Percentiles rank a stretch among this genome's conserved stretches.
Evolutionary conservation across 495 filamentous ascomycete genomes (phyloP).

Genomic region (Penicillium herquei): DNA sequence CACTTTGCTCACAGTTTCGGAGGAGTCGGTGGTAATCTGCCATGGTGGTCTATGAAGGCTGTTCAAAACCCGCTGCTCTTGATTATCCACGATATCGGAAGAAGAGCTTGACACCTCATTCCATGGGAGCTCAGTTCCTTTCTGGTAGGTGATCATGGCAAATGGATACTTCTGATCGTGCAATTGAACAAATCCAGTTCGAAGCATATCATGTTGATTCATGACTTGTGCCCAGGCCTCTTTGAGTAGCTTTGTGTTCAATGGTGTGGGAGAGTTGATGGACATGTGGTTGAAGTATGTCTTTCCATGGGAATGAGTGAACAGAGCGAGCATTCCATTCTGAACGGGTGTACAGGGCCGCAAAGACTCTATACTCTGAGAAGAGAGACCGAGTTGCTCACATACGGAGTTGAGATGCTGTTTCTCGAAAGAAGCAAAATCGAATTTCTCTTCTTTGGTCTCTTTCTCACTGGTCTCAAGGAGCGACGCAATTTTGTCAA

Average conservation of each 20-base stretch:
- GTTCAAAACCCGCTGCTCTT: slow-evolving; percentile 24
- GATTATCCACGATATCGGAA: slow-evolving; percentile 8
- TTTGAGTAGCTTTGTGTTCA: slow-evolving; percentile 53
- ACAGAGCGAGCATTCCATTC: slow-evolving; percentile 77
- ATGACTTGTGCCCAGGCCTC: slow-evolving; percentile 57
- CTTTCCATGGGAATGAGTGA: slow-evolving; percentile 60
- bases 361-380: slow-evolving; percentile 24
- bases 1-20: slow-evolving; percentile 23
- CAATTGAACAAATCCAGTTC: slow-evolving; percentile 66
- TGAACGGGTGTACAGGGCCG: slow-evolving; percentile 65
- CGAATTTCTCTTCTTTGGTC: slow-evolving; percentile 16
- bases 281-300: slow-evolving; percentile 81
- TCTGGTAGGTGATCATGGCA: slow-evolving; percentile 61
- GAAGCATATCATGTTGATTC: slow-evolving; percentile 62
- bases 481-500: slow-evolving; percentile 25
- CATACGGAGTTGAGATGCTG: slow-evolving; percentile 55
- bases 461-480: slow-evolving; percentile 15
- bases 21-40: slow-evolving; percentile 39
- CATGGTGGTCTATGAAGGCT: slow-evolving; percentile 47
- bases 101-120: slow-evolving; percentile 21
- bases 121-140: slow-evolving; percentile 42
- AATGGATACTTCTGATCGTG: slow-evolving; percentile 49
- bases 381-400: slow-evolving; percentile 16
- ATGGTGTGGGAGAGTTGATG: slow-evolving; percentile 47
- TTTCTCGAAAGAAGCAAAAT: slow-evolving; percentile 42